Evolutionary conservation across 305 asterid genomes (phyloP).

Genomic region (Plantago coronopus): DNA sequence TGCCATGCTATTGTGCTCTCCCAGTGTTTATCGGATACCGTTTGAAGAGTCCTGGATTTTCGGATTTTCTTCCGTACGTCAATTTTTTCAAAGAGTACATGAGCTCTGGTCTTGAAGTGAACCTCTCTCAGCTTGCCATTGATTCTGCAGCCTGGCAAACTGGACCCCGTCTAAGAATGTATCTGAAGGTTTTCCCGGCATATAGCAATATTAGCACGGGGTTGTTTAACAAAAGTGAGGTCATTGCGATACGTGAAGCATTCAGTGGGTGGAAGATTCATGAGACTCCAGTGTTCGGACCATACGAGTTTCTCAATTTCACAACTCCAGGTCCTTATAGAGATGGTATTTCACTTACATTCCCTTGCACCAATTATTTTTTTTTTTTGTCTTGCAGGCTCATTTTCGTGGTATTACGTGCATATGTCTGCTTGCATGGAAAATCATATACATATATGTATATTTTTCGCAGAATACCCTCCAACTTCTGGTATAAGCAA

Average conservation of each 20-base stretch:
- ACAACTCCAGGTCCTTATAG: constrained; percentile 49
- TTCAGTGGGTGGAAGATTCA: constrained; percentile 60
- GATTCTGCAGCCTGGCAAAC: constrained; percentile 46
- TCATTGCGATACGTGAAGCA: constrained; percentile 43
- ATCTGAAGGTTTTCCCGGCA: constrained; percentile 59
- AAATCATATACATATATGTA: constrained; percentile 12
- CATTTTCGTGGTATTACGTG: background rate
- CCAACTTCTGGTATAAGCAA: constrained; percentile 58
- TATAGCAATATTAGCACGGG: constrained; percentile 23
- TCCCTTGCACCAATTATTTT: too few species aligned
- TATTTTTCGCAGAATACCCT: constrained; percentile 44
- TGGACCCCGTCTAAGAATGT: constrained; percentile 65
- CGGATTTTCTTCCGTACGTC: constrained; percentile 44
- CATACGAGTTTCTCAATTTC: constrained; percentile 77
- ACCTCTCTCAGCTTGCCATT: constrained; percentile 44
- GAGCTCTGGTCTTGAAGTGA: constrained; percentile 41
- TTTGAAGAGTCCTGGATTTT: constrained; percentile 76
- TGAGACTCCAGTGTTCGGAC: constrained; percentile 59
- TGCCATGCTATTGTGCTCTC: constrained; percentile 62
- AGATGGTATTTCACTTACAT: constrained; percentile 35
- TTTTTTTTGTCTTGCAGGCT: background rate
- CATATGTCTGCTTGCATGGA: background rate
- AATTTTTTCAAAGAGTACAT: constrained; percentile 35
- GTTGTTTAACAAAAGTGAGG: constrained; percentile 55
- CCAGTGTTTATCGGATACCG: constrained; percentile 74